Conservation (phyloP, 148 eudicot genomes). For the Chenopodium quinoa region DNA sequence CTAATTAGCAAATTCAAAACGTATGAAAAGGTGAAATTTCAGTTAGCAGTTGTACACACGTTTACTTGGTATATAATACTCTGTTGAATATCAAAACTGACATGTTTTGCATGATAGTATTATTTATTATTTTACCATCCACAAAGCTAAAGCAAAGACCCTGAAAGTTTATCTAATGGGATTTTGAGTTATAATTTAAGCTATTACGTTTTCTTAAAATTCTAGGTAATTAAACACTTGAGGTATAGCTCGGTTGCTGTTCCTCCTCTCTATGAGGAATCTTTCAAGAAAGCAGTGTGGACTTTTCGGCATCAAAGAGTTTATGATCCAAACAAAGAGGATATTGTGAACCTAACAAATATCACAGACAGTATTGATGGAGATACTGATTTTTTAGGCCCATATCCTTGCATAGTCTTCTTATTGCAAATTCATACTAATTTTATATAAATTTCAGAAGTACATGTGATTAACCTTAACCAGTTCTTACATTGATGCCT, state of each 20-base stretch:
- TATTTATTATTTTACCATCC: background rate
- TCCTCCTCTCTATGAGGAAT: conserved; percentile 79
- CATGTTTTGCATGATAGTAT: background rate
- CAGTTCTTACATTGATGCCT: conserved; percentile 50
- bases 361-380: conserved; percentile 39
- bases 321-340: conserved; percentile 65
- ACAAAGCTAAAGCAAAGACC: background rate
- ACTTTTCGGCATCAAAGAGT: conserved; percentile 97
- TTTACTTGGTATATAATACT: background rate
- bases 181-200: background rate
- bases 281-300: conserved; percentile 78
- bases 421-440: conserved; percentile 18
- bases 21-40: conserved; percentile 64
- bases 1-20: conserved; percentile 73
- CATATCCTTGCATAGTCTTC: conserved; percentile 69
- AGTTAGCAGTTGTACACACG: background rate
- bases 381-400: conserved; percentile 88
- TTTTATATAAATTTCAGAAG: background rate
- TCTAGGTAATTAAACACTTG: conserved; percentile 92
- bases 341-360: conserved; percentile 64
- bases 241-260: conserved; percentile 61
- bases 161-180: background rate
- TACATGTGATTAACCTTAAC: conserved; percentile 53
- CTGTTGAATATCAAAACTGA: background rate
- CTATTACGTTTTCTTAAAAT: background rate